Conservation (phyloP, 2,329 filamentous ascomycete species). For the Apiospora malaysiana region DNA sequence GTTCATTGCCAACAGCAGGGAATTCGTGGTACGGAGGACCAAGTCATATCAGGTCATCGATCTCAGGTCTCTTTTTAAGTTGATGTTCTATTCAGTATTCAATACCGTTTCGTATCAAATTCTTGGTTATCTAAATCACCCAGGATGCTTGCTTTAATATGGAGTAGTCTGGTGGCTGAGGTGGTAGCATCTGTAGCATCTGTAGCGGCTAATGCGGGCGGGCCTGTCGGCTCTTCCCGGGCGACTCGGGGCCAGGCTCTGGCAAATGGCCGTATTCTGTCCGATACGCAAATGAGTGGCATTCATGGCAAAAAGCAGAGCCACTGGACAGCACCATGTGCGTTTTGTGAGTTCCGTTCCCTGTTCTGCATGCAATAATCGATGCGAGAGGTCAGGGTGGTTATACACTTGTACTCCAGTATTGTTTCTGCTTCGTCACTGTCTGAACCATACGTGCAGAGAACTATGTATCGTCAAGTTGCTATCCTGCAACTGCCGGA, state of each 20-base stretch:
- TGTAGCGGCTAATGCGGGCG: conserved; percentile 2
- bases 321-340: not conserved
- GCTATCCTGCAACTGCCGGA: not conserved
- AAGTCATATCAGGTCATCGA: not conserved
- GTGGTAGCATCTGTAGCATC: not conserved
- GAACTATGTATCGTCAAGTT: not conserved
- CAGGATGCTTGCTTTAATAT: not conserved
- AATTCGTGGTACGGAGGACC: not conserved
- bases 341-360: not conserved
- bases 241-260: not conserved
- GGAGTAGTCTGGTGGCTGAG: not conserved
- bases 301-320: not conserved
- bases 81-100: not conserved
- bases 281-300: not conserved
- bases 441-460: not conserved
- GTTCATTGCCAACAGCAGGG: not conserved
- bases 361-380: not conserved
- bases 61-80: too few species aligned
- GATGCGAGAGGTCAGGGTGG: not conserved
- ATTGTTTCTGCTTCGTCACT: not conserved
- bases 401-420: not conserved
- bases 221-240: conserved; percentile 9
- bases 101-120: too few species aligned
- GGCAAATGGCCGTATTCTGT: not conserved
- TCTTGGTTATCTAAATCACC: not conserved